Percentiles rank a stretch among this genome's conserved stretches.
These are phyloP conservation scores for Heritiera fomes DNA, from an alignment of 345 rosid genomes.

Conservation along the genomic window DNA sequence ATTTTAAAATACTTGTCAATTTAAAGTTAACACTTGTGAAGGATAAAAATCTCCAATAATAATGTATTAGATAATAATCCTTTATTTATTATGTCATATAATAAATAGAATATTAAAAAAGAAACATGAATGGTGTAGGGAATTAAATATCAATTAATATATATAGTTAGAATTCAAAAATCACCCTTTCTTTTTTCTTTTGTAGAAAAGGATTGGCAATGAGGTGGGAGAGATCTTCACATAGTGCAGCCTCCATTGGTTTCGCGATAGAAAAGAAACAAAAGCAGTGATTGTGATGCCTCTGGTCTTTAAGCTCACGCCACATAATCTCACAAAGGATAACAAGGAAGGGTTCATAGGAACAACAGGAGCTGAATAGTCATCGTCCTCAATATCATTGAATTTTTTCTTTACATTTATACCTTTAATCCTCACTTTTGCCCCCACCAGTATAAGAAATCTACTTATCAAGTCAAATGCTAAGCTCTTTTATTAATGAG, in stretches of 20 bases:
- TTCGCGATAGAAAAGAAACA: not conserved
- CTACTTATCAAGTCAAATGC: not conserved
- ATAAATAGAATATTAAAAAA: not conserved
- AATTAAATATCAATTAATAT: not conserved
- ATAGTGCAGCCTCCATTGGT: not conserved
- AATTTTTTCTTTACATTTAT: not conserved
- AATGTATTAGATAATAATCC: too few species aligned
- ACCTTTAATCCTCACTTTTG: not conserved
- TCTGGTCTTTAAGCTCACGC: not conserved
- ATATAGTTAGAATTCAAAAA: not conserved
- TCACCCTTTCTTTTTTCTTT: not conserved
- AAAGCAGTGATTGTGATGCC: constrained; percentile 2
- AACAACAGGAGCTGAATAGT: not conserved
- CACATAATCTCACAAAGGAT: not conserved
- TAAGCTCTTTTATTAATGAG: too few species aligned
- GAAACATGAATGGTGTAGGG: not conserved
- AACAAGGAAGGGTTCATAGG: too few species aligned
- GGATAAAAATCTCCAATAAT: too few species aligned
- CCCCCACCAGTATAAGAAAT: not conserved
- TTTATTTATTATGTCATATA: too few species aligned
- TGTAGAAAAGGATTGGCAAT: not conserved
- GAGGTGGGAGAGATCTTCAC: too few species aligned
- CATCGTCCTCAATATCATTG: not conserved
- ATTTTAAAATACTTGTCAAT: too few species aligned
- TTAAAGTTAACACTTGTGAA: too few species aligned